These are phyloP conservation scores for Backusella macrospora DNA, from an alignment of 192 early-diverging fungal species.

Conservation along the genomic window DNA sequence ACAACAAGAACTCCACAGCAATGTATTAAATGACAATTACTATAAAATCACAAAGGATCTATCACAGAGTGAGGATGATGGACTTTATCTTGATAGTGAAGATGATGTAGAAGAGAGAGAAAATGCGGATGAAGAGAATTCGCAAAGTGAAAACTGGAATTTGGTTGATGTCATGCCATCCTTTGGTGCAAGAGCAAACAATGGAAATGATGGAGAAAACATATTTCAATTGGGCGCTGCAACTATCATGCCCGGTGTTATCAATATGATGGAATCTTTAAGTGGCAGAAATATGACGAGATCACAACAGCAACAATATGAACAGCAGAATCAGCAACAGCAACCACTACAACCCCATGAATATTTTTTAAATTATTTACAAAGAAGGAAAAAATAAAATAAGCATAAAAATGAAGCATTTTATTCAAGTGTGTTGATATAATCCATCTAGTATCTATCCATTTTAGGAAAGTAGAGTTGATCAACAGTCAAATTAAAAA, in stretches of 20 bases:
- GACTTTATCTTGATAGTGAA: conserved; percentile 15
- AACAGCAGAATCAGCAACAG: neutral
- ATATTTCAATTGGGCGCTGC: conserved; percentile 31
- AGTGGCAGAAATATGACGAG: neutral
- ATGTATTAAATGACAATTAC: neutral
- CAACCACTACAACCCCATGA: neutral
- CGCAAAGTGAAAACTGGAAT: conserved; percentile 35
- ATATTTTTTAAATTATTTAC: neutral
- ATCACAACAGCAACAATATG: neutral
- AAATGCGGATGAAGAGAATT: neutral
- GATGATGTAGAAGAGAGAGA: neutral
- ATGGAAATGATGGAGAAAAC: conserved; percentile 26
- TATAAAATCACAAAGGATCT: neutral
- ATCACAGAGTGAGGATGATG: conserved; percentile 3
- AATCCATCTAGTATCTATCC: too few species aligned
- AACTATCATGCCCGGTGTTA: conserved; percentile 32
- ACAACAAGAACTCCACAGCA: neutral
- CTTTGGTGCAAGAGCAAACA: conserved; percentile 6
- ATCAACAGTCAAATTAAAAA: too few species aligned
- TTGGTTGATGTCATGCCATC: conserved; percentile 40
- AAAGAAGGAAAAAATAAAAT: conserved; percentile 6
- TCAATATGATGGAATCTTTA: conserved; percentile 28
- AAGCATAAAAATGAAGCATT: too few species aligned
- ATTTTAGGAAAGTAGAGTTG: too few species aligned
- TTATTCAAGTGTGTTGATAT: too few species aligned